phyloP scores from a whole-genome alignment of 2,329 filamentous ascomycete species.

The Epichloe uncinata region DNA sequence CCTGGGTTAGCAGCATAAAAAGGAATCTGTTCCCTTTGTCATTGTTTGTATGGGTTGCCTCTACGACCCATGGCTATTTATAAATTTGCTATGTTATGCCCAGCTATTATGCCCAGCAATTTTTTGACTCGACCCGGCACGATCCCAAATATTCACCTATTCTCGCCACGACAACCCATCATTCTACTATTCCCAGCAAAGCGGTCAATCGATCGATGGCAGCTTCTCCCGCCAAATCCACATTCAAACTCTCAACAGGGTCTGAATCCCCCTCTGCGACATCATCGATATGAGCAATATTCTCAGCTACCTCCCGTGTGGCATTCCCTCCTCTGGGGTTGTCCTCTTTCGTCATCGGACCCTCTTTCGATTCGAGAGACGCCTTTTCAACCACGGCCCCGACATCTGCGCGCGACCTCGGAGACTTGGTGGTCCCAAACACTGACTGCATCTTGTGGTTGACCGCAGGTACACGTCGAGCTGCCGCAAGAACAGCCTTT shows the following conservation, averaged over 20 bases:
- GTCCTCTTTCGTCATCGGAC: not conserved
- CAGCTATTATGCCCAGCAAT: no score
- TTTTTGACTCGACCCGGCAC: not conserved
- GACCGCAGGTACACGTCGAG: conserved; percentile 2
- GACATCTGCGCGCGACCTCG: not conserved
- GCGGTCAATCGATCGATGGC: conserved; percentile 1
- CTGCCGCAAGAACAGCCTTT: conserved; percentile 8
- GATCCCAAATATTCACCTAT: not conserved
- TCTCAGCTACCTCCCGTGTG: not conserved
- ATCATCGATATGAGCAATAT: not conserved
- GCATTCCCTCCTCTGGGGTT: not conserved
- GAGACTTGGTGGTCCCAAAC: not conserved
- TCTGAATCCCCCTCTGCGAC: not conserved
- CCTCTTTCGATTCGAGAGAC: not conserved
- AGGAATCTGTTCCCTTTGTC: no score
- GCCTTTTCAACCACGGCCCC: not conserved
- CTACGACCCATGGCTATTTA: no score
- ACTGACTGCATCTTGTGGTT: not conserved
- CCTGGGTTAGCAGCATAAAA: no score
- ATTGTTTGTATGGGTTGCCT: no score
- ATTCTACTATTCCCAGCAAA: not conserved
- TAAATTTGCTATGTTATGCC: no score
- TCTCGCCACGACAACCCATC: not conserved
- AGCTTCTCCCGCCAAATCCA: not conserved
- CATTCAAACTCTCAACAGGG: not conserved